Evolutionary conservation across 208 protist species (phyloP).

Genomic region (Leishmania aethiopica): DNA sequence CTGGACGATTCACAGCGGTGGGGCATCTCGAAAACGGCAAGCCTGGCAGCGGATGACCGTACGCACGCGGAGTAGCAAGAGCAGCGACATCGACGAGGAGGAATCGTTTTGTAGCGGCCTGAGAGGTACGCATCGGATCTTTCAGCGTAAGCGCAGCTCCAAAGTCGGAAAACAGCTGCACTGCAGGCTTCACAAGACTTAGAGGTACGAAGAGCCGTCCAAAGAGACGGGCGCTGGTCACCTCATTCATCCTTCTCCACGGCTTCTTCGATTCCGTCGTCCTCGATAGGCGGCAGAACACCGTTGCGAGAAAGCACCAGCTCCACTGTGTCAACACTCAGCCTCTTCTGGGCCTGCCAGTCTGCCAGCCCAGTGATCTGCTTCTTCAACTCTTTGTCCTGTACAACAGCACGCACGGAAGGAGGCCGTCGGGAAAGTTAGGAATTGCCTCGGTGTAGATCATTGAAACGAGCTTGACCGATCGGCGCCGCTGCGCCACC

Average conservation of each 20-base stretch:
- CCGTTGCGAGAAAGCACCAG: constrained; percentile 43
- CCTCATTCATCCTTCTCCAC: not conserved
- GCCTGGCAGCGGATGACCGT: not conserved
- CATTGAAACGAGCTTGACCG: constrained; percentile 88
- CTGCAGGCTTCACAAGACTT: not conserved
- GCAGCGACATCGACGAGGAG: not conserved
- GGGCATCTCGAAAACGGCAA: not conserved
- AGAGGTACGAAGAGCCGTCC: not conserved
- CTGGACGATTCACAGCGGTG: not conserved
- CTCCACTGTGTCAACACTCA: constrained; percentile 62
- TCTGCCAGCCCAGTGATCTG: constrained; percentile 70
- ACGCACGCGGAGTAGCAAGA: not conserved
- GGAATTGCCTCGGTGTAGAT: constrained; percentile 77
- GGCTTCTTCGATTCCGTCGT: constrained; percentile 2
- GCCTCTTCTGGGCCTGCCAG: constrained; percentile 46
- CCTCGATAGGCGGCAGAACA: constrained; percentile 47
- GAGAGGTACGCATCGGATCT: not conserved
- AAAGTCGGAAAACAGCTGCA: not conserved
- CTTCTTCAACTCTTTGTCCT: constrained; percentile 55
- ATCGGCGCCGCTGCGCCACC: constrained; percentile 65
- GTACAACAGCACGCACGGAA: constrained; percentile 89
- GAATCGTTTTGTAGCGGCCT: not conserved
- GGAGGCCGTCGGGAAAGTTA: constrained; percentile 75
- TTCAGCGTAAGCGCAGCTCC: not conserved
- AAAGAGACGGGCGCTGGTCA: not conserved